A percentile compares a stretch with the other conserved stretches of the same genome.
Evolutionary conservation across 2,329 filamentous ascomycete genomes (phyloP).

Genomic region (Xylaria sp.): DNA sequence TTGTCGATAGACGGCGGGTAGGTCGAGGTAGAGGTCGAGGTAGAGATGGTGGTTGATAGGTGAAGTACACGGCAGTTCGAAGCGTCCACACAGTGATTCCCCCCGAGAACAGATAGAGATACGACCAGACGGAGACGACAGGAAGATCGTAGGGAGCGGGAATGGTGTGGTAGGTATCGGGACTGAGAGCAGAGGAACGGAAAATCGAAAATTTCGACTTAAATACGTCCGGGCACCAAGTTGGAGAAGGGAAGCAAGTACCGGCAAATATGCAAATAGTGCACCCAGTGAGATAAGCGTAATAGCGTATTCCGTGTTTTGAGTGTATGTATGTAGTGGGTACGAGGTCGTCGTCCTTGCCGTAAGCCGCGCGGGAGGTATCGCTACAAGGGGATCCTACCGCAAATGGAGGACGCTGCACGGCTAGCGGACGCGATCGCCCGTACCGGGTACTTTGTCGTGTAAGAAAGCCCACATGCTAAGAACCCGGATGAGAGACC

Average conservation of each 20-base stretch:
- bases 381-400: not conserved
- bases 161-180: not conserved
- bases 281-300: no score
- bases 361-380: not conserved
- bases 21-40: not conserved
- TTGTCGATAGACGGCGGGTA: not conserved
- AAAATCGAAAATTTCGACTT: not conserved
- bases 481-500: slow-evolving; percentile 1
- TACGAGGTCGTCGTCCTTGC: not conserved
- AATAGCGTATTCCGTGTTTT: no score
- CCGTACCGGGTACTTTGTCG: not conserved
- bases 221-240: not conserved
- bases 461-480: not conserved
- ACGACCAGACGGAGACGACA: not conserved
- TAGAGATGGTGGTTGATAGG: no score
- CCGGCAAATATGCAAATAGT: no score
- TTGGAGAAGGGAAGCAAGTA: not conserved
- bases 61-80: not conserved
- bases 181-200: not conserved
- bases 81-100: not conserved
- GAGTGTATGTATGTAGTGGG: not conserved
- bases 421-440: not conserved
- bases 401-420: not conserved
- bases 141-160: not conserved
- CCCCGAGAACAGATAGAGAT: not conserved